A percentile compares a stretch with the other conserved stretches of the same genome.
These are phyloP conservation scores for Hirschfeldia incana DNA, from an alignment of 345 rosid species.

Conservation along the genomic window DNA sequence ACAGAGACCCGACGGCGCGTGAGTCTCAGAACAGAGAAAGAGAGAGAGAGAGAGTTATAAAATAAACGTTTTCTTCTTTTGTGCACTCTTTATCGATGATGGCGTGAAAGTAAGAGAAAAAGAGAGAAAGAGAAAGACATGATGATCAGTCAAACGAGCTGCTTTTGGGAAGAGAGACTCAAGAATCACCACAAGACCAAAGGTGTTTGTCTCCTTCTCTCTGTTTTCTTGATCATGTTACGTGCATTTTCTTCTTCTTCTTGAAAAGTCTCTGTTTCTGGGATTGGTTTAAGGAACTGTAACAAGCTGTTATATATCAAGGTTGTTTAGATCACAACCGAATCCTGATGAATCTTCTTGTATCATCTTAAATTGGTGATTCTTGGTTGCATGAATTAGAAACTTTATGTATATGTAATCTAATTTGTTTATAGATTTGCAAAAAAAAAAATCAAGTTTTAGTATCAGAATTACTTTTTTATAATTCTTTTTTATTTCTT, in stretches of 20 bases:
- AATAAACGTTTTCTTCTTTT: slow-evolving; percentile 21
- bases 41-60: slow-evolving; percentile 13
- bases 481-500: not conserved
- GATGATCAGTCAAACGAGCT: slow-evolving; percentile 38
- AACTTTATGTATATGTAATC: not conserved
- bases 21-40: not conserved
- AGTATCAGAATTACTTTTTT: not conserved
- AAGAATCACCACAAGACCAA: slow-evolving; percentile 10
- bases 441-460: not conserved
- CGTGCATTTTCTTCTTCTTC: not conserved
- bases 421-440: not conserved
- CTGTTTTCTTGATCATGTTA: not conserved
- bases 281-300: not conserved
- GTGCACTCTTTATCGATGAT: slow-evolving; percentile 32
- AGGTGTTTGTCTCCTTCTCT: slow-evolving; percentile 25
- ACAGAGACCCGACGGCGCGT: slow-evolving; percentile 35
- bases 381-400: slow-evolving; percentile 26
- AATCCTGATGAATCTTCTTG: not conserved
- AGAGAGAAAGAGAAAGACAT: not conserved
- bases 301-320: not conserved
- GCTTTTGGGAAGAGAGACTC: slow-evolving; percentile 40
- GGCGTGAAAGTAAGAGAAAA: slow-evolving; percentile 27
- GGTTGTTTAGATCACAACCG: not conserved
- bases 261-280: slow-evolving; percentile 8
- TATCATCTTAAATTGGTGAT: not conserved